phyloP scores from a whole-genome alignment of 129 eudicot species.

The Flaveria bidentis region DNA sequence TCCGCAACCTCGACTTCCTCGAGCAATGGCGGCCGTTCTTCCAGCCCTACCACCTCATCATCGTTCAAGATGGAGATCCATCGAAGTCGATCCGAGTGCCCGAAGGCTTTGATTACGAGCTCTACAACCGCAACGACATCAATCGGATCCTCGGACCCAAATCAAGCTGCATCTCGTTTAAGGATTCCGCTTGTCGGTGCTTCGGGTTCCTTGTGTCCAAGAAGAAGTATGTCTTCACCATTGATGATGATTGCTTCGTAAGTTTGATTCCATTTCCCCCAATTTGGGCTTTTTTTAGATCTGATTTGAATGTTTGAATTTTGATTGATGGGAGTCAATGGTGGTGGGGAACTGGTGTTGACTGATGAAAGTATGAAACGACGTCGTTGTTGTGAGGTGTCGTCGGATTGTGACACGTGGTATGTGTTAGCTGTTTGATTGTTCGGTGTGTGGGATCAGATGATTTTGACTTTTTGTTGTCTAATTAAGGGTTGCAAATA shows the following conservation, averaged over 20 bases:
- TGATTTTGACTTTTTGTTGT: conserved; percentile 30
- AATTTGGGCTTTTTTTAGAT: not conserved
- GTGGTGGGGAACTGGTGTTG: not conserved
- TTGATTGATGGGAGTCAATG: too few species aligned
- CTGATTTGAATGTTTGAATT: not conserved
- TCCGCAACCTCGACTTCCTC: conserved; percentile 70
- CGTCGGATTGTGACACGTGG: conserved; percentile 28
- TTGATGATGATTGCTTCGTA: conserved; percentile 84
- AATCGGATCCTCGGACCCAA: conserved; percentile 69
- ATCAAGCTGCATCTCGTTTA: conserved; percentile 72
- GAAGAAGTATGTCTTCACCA: conserved; percentile 79
- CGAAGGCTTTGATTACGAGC: conserved; percentile 73
- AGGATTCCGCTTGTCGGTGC: conserved; percentile 86
- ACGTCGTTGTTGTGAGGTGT: conserved; percentile 10
- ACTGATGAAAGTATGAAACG: not conserved
- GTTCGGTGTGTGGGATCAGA: conserved; percentile 24
- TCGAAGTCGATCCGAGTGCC: conserved; percentile 54
- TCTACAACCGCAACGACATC: conserved; percentile 69
- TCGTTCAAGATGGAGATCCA: conserved; percentile 81
- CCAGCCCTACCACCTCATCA: conserved; percentile 68
- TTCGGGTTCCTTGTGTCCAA: conserved; percentile 71
- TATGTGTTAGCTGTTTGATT: conserved; percentile 7
- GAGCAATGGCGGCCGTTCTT: conserved; percentile 78
- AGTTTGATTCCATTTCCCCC: conserved; percentile 17
- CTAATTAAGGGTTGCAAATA: not conserved